Evolutionary conservation across 2,329 filamentous ascomycete genomes (phyloP).

Genomic region (Aspergillus thermomutatus): DNA sequence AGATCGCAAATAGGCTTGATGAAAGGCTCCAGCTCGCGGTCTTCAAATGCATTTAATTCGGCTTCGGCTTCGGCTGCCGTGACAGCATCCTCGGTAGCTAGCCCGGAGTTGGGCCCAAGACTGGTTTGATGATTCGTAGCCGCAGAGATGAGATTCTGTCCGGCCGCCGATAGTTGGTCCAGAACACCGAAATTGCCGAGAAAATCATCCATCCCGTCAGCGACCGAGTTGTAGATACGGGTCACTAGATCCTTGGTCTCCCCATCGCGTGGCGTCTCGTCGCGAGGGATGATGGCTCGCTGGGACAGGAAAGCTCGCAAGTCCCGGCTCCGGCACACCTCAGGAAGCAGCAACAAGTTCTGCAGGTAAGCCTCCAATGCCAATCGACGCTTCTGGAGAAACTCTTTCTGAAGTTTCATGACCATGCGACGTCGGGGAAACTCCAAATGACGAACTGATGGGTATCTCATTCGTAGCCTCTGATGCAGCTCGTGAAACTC

Average conservation of each 20-base stretch:
- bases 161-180: conserved; percentile 88
- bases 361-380: conserved; percentile 83
- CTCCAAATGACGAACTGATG: conserved; percentile 82
- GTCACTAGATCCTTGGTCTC: conserved; percentile 81
- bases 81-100: conserved; percentile 46
- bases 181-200: conserved; percentile 92
- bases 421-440: conserved; percentile 90
- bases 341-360: conserved; percentile 78
- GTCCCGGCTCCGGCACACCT: conserved; percentile 91
- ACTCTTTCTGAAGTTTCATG: conserved; percentile 95
- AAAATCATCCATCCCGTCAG: conserved; percentile 97
- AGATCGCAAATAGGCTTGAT: conserved; percentile 98
- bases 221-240: conserved; percentile 91
- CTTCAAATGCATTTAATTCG: conserved; percentile 88
- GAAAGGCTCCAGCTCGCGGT: conserved; percentile 85
- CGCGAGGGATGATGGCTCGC: conserved; percentile 69
- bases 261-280: conserved; percentile 59
- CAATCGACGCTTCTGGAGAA: conserved; percentile 79
- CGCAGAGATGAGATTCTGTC: conserved; percentile 70
- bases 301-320: conserved; percentile 88
- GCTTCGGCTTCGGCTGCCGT: conserved; percentile 78
- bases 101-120: conserved; percentile 43
- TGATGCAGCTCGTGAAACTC: conserved; percentile 97
- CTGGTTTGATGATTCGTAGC: conserved; percentile 53
- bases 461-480: conserved; percentile 76